These are phyloP conservation scores for Chaetomidium leptoderma DNA, from an alignment of 495 filamentous ascomycete genomes.

Conservation along the genomic window DNA sequence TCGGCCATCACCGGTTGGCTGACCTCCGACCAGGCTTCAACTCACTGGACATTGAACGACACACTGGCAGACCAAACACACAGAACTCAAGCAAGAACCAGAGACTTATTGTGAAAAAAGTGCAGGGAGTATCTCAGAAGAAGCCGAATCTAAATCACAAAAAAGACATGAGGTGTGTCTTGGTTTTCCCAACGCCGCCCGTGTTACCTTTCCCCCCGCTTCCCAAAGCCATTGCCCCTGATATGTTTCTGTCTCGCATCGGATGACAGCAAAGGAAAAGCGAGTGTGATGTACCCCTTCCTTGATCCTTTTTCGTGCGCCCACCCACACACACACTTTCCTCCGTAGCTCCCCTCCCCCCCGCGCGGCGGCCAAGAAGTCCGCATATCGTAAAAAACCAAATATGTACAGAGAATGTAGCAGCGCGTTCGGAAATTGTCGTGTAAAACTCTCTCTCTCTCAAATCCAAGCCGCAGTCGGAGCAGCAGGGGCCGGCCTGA, in stretches of 20 bases:
- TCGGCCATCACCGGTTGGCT: neutral
- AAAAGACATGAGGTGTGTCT: neutral
- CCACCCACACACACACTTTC: no score
- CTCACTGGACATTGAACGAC: no score
- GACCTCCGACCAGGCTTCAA: neutral
- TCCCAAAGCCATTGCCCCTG: neutral
- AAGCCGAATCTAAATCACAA: slow-evolving; percentile 2
- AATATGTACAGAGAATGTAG: neutral
- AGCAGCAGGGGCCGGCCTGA: neutral
- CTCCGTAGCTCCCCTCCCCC: neutral
- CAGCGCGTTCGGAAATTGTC: no score
- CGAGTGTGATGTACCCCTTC: neutral
- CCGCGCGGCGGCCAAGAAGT: no score
- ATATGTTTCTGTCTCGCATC: neutral
- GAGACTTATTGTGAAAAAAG: neutral
- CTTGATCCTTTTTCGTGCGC: no score
- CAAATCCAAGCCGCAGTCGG: slow-evolving; percentile 13
- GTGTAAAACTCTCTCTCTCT: neutral
- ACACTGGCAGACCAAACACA: neutral
- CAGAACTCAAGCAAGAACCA: neutral
- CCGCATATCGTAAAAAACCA: neutral
- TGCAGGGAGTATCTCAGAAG: slow-evolving; percentile 6
- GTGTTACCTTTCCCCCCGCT: neutral
- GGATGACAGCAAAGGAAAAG: neutral
- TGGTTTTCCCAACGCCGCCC: slow-evolving; percentile 8